Percentiles rank a stretch among this genome's conserved stretches.
phyloP scores from a whole-genome alignment of 331 rosid species.

The Quercus tomentella region DNA sequence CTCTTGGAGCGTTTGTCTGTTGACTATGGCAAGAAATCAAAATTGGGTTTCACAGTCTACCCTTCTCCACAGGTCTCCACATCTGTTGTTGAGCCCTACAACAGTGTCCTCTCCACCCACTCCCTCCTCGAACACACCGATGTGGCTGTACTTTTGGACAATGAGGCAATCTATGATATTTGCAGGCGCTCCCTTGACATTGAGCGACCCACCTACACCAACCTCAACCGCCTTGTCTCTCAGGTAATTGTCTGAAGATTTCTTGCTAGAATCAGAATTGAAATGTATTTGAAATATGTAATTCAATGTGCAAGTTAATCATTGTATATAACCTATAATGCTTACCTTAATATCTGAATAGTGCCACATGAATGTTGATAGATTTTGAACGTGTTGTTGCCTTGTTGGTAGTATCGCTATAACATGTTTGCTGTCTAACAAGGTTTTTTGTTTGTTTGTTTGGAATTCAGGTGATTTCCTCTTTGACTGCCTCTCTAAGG shows the following conservation, averaged over 20 bases:
- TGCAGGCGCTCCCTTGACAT: conserved; percentile 77
- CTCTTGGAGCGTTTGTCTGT: conserved; percentile 63
- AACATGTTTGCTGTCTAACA: neutral
- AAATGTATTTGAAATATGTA: neutral
- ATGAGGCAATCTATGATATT: conserved; percentile 69
- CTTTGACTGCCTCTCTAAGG: conserved; percentile 82
- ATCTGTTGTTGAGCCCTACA: conserved; percentile 81
- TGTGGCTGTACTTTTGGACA: conserved; percentile 64
- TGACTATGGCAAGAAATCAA: conserved; percentile 70
- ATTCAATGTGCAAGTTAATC: too few species aligned
- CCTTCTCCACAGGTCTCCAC: conserved; percentile 81
- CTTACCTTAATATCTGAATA: neutral
- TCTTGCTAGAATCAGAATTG: neutral
- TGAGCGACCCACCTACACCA: conserved; percentile 72
- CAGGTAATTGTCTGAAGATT: conserved; percentile 29
- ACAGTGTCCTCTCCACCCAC: conserved; percentile 75
- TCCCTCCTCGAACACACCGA: conserved; percentile 74
- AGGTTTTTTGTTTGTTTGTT: neutral
- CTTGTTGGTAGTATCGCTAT: neutral
- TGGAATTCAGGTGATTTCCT: conserved; percentile 70
- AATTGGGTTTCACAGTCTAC: conserved; percentile 69
- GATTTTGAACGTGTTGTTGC: neutral
- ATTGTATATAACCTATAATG: too few species aligned
- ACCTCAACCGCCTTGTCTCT: conserved; percentile 70
- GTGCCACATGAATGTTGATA: neutral